Percentiles rank a stretch among this genome's conserved stretches.
Evolutionary conservation across 495 filamentous ascomycete species (phyloP).

Genomic region (Penicillium alfredii): DNA sequence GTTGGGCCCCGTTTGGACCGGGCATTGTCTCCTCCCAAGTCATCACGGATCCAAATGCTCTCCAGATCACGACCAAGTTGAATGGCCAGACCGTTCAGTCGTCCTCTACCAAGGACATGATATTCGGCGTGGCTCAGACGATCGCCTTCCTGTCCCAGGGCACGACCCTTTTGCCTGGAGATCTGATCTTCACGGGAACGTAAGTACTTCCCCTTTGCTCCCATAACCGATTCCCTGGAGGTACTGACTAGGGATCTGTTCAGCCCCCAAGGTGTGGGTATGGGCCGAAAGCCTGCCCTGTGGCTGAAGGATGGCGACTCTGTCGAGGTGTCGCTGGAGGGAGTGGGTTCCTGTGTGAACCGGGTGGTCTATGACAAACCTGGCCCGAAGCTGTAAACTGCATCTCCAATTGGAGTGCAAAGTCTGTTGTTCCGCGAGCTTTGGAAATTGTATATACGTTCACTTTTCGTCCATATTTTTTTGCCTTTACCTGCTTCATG

Average conservation of each 20-base stretch:
- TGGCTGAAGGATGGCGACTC: conserved; percentile 78
- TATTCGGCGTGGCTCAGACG: conserved; percentile 69
- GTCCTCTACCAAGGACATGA: conserved; percentile 72
- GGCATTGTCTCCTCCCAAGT: conserved; percentile 65
- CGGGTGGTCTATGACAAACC: conserved; percentile 60
- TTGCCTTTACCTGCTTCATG: too few species aligned
- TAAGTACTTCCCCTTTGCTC: conserved; percentile 35
- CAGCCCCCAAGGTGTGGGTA: conserved; percentile 71
- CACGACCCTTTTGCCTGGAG: conserved; percentile 71
- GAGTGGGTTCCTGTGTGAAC: conserved; percentile 66
- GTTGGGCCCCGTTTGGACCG: conserved; percentile 83
- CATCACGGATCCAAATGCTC: conserved; percentile 62
- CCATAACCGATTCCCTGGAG: not conserved
- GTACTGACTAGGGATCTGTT: conserved; percentile 8
- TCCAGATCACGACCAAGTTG: conserved; percentile 61
- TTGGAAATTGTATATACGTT: too few species aligned
- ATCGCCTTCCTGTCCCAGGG: conserved; percentile 72
- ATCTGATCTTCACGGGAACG: conserved; percentile 84
- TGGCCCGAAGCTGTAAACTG: conserved; percentile 44
- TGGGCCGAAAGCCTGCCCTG: conserved; percentile 64
- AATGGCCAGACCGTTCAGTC: conserved; percentile 72
- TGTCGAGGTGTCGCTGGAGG: conserved; percentile 69
- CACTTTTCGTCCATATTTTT: too few species aligned
- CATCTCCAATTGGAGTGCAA: too few species aligned
- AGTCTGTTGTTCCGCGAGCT: too few species aligned